Evolutionary conservation across 1,284 basidiomycete species (phyloP).

Genomic region (Cutaneotrichosporon spelunceum): DNA sequence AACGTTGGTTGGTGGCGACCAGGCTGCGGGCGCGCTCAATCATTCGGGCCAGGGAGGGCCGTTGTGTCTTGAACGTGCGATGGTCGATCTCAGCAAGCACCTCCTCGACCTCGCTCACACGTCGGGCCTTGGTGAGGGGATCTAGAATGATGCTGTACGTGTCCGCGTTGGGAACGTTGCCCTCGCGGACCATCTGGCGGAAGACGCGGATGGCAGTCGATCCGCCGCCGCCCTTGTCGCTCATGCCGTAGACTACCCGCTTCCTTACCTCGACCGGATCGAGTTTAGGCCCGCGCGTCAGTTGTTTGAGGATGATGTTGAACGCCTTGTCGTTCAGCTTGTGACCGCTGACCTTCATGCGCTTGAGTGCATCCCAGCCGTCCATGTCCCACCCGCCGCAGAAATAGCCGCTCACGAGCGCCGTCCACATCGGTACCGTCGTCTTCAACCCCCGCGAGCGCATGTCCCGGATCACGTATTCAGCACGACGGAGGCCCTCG

Average conservation of each 20-base stretch:
- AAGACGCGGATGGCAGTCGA: slow-evolving; percentile 60
- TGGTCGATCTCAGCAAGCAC: slow-evolving; percentile 61
- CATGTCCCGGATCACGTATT: slow-evolving; percentile 68
- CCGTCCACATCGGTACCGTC: slow-evolving; percentile 52
- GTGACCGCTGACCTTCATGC: slow-evolving; percentile 61
- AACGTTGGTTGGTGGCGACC: background rate
- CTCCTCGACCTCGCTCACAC: slow-evolving; percentile 56
- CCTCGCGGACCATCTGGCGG: slow-evolving; percentile 60
- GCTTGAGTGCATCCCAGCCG: slow-evolving; percentile 56
- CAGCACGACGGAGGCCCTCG: slow-evolving; percentile 60
- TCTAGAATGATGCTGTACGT: slow-evolving; percentile 72
- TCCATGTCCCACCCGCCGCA: slow-evolving; percentile 44
- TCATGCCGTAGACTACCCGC: background rate
- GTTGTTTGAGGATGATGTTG: slow-evolving; percentile 64
- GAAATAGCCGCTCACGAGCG: slow-evolving; percentile 47
- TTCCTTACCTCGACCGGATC: background rate
- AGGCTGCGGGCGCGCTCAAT: slow-evolving; percentile 29
- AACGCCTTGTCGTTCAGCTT: slow-evolving; percentile 63
- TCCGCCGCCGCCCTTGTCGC: background rate
- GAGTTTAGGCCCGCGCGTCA: slow-evolving; percentile 38
- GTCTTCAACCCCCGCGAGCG: slow-evolving; percentile 55
- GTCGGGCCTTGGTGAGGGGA: slow-evolving; percentile 59
- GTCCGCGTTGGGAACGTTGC: slow-evolving; percentile 58
- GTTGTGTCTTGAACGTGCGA: slow-evolving; percentile 48
- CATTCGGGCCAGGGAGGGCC: slow-evolving; percentile 51